These are phyloP conservation scores for Tulasnella sp. DNA, from an alignment of 768 basidiomycete species.

Conservation along the genomic window DNA sequence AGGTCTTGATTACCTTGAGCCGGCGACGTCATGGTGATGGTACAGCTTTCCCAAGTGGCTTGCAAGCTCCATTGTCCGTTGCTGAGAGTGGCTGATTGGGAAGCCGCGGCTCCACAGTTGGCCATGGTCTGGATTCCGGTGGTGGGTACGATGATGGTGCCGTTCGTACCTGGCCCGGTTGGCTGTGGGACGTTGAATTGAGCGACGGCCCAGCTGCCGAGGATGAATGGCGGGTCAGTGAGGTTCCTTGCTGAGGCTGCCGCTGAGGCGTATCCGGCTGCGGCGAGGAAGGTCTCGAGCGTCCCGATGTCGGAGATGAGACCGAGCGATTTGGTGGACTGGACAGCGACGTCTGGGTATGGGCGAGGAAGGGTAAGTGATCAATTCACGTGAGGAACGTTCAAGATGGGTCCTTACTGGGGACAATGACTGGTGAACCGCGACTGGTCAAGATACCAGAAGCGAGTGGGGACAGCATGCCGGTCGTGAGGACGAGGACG, in stretches of 20 bases:
- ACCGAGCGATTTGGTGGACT: conserved; percentile 19
- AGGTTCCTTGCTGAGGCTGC: conserved; percentile 9
- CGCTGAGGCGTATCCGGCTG: conserved; percentile 26
- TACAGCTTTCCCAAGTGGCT: conserved; percentile 22
- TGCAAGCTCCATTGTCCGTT: background rate
- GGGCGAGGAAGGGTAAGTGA: background rate
- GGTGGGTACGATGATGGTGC: conserved; percentile 9
- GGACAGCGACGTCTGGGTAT: conserved; percentile 22
- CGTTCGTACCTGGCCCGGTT: conserved; percentile 14
- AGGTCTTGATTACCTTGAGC: conserved; percentile 7
- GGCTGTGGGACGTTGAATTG: conserved; percentile 19
- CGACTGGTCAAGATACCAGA: conserved; percentile 32
- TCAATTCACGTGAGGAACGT: background rate
- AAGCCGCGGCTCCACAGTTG: conserved; percentile 8
- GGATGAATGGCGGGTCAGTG: conserved; percentile 23
- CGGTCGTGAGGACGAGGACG: background rate
- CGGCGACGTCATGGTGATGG: background rate
- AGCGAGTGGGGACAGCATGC: conserved; percentile 19
- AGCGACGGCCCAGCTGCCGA: conserved; percentile 21
- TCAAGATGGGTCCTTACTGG: conserved; percentile 5
- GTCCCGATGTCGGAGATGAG: conserved; percentile 14
- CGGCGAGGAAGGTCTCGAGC: conserved; percentile 27
- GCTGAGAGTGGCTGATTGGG: background rate
- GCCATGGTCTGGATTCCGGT: conserved; percentile 9
- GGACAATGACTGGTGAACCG: background rate